Percentiles rank a stretch among this genome's conserved stretches.
These are phyloP conservation scores for Tetracentron sinense DNA, from an alignment of 164 flowering plant species.

Conservation along the genomic window DNA sequence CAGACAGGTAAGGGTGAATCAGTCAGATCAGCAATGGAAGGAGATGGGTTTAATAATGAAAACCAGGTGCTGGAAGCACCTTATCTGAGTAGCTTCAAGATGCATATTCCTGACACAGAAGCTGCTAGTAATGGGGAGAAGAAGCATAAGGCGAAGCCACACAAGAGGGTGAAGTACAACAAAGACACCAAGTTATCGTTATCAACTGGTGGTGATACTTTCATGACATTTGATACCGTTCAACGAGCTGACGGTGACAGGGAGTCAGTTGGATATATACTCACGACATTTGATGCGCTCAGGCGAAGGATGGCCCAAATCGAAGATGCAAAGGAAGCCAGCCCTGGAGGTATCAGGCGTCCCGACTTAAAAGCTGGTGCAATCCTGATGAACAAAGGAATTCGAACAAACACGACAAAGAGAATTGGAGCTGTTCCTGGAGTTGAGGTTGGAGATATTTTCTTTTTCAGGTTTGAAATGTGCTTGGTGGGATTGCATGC, in stretches of 20 bases:
- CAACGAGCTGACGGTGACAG: slow-evolving; percentile 23
- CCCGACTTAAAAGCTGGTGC: slow-evolving; percentile 41
- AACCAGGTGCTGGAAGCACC: slow-evolving; percentile 5
- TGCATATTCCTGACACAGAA: slow-evolving; percentile 12
- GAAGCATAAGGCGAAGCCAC: slow-evolving; percentile 19
- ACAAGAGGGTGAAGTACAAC: slow-evolving; percentile 19
- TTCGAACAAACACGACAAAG: slow-evolving; percentile 37
- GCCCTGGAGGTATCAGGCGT: slow-evolving; percentile 24
- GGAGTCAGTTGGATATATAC: slow-evolving; percentile 26
- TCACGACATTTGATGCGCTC: slow-evolving; percentile 33
- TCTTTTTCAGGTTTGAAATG: slow-evolving; percentile 52
- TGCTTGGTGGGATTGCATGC: slow-evolving; percentile 52
- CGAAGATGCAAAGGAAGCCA: slow-evolving; percentile 28
- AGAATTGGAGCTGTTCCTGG: slow-evolving; percentile 53
- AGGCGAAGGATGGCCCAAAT: slow-evolving; percentile 35
- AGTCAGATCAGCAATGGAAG: slow-evolving; percentile 3
- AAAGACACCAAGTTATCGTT: slow-evolving; percentile 7
- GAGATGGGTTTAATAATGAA: slow-evolving; percentile 9
- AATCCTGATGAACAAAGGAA: slow-evolving; percentile 32
- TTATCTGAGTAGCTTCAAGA: slow-evolving; percentile 7
- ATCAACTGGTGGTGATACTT: slow-evolving; percentile 4
- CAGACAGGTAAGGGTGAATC: not conserved
- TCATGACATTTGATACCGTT: not conserved
- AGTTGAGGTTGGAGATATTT: slow-evolving; percentile 55
- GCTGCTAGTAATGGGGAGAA: slow-evolving; percentile 13